A percentile compares a stretch with the other conserved stretches of the same genome.
phyloP scores from a whole-genome alignment of 768 basidiomycete species.

The Melanogaster broomeanus region DNA sequence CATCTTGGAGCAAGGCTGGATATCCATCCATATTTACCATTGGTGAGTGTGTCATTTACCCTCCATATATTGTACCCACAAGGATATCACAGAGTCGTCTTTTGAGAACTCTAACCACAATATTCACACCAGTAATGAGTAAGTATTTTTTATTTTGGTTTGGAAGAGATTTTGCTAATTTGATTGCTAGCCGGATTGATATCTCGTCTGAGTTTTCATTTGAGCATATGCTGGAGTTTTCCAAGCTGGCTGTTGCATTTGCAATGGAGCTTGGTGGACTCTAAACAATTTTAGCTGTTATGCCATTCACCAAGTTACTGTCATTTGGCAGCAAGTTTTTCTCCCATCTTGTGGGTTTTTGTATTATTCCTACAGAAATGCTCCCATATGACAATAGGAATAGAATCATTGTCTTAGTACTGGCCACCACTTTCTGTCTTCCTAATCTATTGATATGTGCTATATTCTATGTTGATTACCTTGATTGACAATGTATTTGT shows the following conservation, averaged over 20 bases:
- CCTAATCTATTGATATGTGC: too few relatives aligned
- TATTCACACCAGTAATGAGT: slow-evolving; percentile 85
- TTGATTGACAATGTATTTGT: too few relatives aligned
- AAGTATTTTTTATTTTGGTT: slow-evolving; percentile 43
- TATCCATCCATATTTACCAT: slow-evolving; percentile 86
- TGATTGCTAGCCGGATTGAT: slow-evolving; percentile 66
- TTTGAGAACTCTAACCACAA: slow-evolving; percentile 77
- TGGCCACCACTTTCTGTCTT: too few relatives aligned
- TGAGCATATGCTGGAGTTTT: slow-evolving; percentile 86
- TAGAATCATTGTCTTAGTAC: too few relatives aligned
- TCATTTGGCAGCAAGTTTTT: too few relatives aligned
- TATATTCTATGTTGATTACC: too few relatives aligned
- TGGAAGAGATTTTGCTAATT: slow-evolving; percentile 37
- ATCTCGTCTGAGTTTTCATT: slow-evolving; percentile 90
- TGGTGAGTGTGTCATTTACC: slow-evolving; percentile 29
- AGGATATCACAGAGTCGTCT: slow-evolving; percentile 49
- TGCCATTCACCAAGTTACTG: too few relatives aligned
- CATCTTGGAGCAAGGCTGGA: slow-evolving; percentile 85
- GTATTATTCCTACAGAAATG: too few relatives aligned
- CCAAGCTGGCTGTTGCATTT: slow-evolving; percentile 79
- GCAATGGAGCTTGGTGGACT: slow-evolving; percentile 70
- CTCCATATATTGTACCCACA: not conserved
- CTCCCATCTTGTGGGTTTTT: too few relatives aligned
- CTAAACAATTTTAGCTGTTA: too few relatives aligned
- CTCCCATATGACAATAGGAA: too few relatives aligned